Percentiles rank a stretch among this genome's conserved stretches.
Evolutionary conservation across 352 stramenopile genomes (phyloP).

Genomic region (Globisporangium lucens): DNA sequence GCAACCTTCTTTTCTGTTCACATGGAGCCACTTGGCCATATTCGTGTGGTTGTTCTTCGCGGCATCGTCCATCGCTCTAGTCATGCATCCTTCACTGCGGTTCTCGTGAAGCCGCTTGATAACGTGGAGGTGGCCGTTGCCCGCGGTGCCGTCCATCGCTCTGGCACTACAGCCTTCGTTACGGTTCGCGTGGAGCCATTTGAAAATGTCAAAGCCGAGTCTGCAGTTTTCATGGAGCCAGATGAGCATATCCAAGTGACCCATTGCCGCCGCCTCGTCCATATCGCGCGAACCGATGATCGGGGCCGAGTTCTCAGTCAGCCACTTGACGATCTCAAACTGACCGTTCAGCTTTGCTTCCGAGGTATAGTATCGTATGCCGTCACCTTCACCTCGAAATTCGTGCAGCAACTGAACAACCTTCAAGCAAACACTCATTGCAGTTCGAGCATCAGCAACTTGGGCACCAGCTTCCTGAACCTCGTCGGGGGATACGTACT

Average conservation of each 20-base stretch:
- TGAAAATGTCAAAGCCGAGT: neutral
- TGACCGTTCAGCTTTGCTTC: neutral
- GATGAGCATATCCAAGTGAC: neutral
- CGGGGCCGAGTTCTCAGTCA: neutral
- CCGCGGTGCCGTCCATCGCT: neutral
- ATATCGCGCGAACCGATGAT: neutral
- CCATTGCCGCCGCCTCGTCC: neutral
- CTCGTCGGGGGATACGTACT: too few species aligned
- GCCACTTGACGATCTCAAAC: neutral
- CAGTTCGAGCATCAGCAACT: too few species aligned
- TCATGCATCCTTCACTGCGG: neutral
- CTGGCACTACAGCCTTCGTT: too few species aligned
- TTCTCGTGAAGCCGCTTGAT: neutral
- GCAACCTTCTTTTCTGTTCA: neutral
- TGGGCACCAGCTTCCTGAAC: too few species aligned
- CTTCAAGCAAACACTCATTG: too few species aligned
- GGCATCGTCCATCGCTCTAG: neutral
- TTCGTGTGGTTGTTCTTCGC: too few species aligned
- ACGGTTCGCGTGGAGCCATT: neutral
- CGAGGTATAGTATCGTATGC: too few species aligned
- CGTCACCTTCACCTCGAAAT: too few species aligned
- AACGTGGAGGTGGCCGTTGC: neutral
- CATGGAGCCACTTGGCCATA: too few species aligned
- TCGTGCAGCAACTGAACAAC: too few species aligned
- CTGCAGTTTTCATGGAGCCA: neutral